Conservation (phyloP, 176 grass and related monocot genomes). For the Carex pumila region DNA sequence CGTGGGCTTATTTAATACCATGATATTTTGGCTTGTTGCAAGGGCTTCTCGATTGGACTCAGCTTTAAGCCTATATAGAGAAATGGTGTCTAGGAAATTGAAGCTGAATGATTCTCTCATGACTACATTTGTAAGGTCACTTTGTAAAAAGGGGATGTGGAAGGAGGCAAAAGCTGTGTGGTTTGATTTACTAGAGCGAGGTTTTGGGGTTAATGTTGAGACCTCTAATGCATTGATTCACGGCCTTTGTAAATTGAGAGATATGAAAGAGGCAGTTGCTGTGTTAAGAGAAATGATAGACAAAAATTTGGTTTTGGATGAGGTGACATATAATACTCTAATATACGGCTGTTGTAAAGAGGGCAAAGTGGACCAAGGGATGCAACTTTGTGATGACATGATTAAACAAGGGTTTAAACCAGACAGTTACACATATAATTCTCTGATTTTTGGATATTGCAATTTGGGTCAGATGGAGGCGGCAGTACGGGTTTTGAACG, state of each 20-base stretch:
- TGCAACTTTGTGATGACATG: conserved; percentile 71
- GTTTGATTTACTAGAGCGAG: conserved; percentile 44
- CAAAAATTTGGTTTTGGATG: conserved; percentile 48
- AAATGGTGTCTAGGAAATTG: conserved; percentile 68
- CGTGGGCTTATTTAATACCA: conserved; percentile 48
- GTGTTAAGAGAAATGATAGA: conserved; percentile 52
- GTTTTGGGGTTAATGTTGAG: conserved; percentile 50
- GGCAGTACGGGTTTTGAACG: conserved; percentile 40
- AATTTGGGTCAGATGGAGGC: conserved; percentile 70
- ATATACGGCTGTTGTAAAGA: conserved; percentile 68
- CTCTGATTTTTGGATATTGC: conserved; percentile 48
- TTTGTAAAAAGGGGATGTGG: conserved; percentile 56
- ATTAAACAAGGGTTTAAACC: conserved; percentile 63
- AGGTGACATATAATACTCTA: conserved; percentile 85
- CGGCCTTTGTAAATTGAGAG: conserved; percentile 51
- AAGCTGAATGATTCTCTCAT: conserved; percentile 71
- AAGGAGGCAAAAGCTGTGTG: conserved; percentile 52
- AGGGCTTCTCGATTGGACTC: conserved; percentile 42
- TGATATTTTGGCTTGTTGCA: conserved; percentile 56
- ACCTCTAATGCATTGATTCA: conserved; percentile 90
- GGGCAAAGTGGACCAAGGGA: conserved; percentile 51
- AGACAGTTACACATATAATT: conserved; percentile 72
- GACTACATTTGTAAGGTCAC: conserved; percentile 51
- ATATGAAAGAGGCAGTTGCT: conserved; percentile 47
- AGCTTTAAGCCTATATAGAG: conserved; percentile 32